Percentiles rank a stretch among this genome's conserved stretches.
Conservation (phyloP, 1,284 basidiomycete species). For the Puccinia triticina region DNA sequence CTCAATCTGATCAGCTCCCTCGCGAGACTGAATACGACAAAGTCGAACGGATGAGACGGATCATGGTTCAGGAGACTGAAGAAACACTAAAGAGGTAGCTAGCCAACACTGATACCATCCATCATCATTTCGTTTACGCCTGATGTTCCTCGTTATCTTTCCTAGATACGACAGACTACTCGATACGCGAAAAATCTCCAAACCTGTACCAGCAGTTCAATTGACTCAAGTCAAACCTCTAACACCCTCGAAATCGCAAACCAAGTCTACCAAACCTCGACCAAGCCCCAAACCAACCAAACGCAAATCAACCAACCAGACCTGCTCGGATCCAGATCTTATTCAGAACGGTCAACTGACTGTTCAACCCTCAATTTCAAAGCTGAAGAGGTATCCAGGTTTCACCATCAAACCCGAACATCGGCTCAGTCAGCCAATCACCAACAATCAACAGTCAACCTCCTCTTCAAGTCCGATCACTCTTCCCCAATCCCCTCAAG, state of each 20-base stretch:
- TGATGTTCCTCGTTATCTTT: neutral
- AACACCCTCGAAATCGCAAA: constrained; percentile 14
- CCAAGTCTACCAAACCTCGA: constrained; percentile 17
- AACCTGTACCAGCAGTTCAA: neutral
- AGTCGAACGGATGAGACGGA: constrained; percentile 45
- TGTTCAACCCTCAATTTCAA: neutral
- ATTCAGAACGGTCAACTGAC: neutral
- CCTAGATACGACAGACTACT: constrained; percentile 46
- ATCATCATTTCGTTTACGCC: neutral
- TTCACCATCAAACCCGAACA: neutral
- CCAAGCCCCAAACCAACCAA: constrained; percentile 19
- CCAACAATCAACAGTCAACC: neutral
- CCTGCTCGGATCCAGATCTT: constrained; percentile 1
- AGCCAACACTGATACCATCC: neutral
- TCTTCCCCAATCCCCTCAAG: neutral
- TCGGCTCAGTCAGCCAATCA: neutral
- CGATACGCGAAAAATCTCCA: constrained; percentile 35
- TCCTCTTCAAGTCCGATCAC: neutral
- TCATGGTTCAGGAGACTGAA: constrained; percentile 51
- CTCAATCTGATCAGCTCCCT: constrained; percentile 24
- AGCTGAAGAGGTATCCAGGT: neutral
- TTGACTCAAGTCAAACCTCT: constrained; percentile 10
- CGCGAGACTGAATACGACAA: constrained; percentile 45
- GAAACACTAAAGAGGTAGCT: constrained; percentile 47
- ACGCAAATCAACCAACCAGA: constrained; percentile 4